These are phyloP conservation scores for Plectranthus barbatus DNA, from an alignment of 257 asterid species.

Conservation along the genomic window DNA sequence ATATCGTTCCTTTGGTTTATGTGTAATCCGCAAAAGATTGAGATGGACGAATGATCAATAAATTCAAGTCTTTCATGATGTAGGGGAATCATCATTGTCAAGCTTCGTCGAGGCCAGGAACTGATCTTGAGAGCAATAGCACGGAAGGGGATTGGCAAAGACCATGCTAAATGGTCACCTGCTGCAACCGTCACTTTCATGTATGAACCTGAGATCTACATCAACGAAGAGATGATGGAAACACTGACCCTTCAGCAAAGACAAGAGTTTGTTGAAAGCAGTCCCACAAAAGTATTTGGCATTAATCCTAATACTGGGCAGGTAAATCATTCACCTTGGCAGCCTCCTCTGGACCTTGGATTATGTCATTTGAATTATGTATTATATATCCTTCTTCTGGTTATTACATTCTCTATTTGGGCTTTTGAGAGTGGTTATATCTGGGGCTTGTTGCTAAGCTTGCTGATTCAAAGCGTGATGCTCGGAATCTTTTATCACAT, in stretches of 20 bases:
- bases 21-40: background rate
- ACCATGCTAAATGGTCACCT: constrained; percentile 99
- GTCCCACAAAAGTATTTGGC: constrained; percentile 92
- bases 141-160: constrained; percentile 97
- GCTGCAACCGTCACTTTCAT: constrained; percentile 98
- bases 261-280: constrained; percentile 68
- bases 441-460: background rate
- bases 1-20: background rate
- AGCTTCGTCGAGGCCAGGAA: constrained; percentile 97
- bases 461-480: background rate
- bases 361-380: background rate
- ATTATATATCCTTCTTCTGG: background rate
- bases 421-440: background rate
- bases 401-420: background rate
- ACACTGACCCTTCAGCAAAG: constrained; percentile 54
- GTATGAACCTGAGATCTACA: constrained; percentile 89
- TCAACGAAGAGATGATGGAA: constrained; percentile 92
- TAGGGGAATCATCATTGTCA: constrained; percentile 95
- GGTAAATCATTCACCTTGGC: constrained; percentile 34
- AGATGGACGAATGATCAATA: background rate
- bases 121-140: constrained; percentile 89
- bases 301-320: constrained; percentile 49
- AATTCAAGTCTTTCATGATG: constrained; percentile 6
- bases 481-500: background rate
- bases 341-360: constrained; percentile 3